Percentiles rank a stretch among this genome's conserved stretches.
phyloP scores from a whole-genome alignment of 2,329 filamentous ascomycete genomes.

The Pseudogymnoascus destructans region DNA sequence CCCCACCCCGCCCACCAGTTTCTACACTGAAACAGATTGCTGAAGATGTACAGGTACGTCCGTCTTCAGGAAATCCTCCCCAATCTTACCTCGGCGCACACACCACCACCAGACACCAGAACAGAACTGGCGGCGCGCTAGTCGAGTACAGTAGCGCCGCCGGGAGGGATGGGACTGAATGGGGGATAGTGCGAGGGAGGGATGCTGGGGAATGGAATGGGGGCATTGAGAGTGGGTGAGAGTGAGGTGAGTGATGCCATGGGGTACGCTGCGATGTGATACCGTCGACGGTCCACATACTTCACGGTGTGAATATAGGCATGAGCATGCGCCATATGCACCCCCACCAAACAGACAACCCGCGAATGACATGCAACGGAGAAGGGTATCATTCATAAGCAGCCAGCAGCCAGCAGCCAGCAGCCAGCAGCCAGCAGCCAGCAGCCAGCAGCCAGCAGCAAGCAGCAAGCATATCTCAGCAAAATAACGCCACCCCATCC shows the following conservation, averaged over 20 bases:
- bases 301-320: no score
- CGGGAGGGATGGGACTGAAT: not conserved
- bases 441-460: no score
- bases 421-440: no score
- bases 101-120: not conserved
- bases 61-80: no score
- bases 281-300: no score
- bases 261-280: no score
- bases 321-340: no score
- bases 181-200: not conserved
- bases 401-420: not conserved
- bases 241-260: no score
- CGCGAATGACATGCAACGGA: not conserved
- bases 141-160: not conserved
- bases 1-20: no score
- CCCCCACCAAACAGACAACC: not conserved
- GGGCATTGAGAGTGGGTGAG: no score
- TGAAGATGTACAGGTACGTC: not conserved
- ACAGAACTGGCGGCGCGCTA: not conserved
- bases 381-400: not conserved
- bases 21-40: no score
- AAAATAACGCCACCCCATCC: not conserved
- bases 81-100: not conserved
- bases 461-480: not conserved
- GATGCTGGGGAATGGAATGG: no score